Conservation (phyloP, 495 filamentous ascomycete species). For the Chaetomidium leptoderma region DNA sequence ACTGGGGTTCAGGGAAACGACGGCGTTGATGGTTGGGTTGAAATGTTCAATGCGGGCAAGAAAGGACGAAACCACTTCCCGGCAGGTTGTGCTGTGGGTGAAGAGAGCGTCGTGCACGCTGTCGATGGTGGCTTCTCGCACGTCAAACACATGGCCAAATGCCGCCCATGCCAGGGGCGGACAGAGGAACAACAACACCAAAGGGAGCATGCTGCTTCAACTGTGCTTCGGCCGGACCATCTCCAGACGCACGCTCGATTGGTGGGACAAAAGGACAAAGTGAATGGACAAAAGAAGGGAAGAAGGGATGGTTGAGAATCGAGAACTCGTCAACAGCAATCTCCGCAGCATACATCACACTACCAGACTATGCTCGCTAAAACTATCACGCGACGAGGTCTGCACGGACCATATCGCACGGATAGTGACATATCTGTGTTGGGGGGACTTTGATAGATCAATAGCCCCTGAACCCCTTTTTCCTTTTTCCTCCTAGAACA, state of each 20-base stretch:
- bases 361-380: constrained; percentile 4
- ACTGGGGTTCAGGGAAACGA: constrained; percentile 51
- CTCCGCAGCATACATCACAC: too few species aligned
- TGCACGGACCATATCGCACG: constrained; percentile 9
- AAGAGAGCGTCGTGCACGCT: constrained; percentile 51
- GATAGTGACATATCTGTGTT: not conserved
- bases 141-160: constrained; percentile 38
- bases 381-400: not conserved
- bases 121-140: constrained; percentile 53
- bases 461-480: not conserved
- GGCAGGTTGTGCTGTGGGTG: constrained; percentile 46
- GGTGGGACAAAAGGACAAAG: not conserved
- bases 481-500: too few species aligned
- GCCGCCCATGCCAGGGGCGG: not conserved
- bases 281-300: not conserved
- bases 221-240: not conserved
- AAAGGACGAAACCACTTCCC: constrained; percentile 50
- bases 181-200: not conserved
- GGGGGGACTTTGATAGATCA: too few species aligned
- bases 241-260: not conserved
- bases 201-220: not conserved
- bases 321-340: too few species aligned
- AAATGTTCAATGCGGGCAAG: constrained; percentile 52
- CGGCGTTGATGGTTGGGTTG: constrained; percentile 54
- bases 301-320: too few species aligned